Conservation (phyloP, 495 filamentous ascomycete species). For the Penicillium ochrochloron region DNA sequence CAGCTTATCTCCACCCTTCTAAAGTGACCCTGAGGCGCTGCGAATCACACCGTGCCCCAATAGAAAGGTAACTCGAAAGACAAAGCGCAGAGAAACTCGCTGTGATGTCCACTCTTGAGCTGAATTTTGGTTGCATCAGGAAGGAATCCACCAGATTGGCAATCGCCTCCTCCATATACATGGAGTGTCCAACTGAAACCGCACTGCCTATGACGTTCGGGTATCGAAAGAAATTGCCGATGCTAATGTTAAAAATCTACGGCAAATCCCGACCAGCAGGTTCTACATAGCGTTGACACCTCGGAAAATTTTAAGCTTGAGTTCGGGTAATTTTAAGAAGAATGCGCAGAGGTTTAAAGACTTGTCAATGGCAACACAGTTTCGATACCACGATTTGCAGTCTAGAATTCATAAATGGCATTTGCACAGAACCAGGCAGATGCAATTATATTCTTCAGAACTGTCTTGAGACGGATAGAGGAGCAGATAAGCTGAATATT, state of each 20-base stretch:
- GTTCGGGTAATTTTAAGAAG: background rate
- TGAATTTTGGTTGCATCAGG: background rate
- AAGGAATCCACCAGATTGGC: background rate
- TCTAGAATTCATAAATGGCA: background rate
- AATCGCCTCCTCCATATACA: background rate
- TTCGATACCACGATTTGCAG: background rate
- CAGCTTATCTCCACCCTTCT: background rate
- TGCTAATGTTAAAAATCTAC: no score
- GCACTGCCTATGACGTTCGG: background rate
- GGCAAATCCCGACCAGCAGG: no score
- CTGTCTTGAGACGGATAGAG: background rate
- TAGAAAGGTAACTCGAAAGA: background rate
- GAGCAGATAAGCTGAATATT: background rate
- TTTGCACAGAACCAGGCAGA: background rate
- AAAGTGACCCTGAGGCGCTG: background rate
- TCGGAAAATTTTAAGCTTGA: background rate
- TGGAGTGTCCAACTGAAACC: no score
- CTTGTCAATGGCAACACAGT: background rate
- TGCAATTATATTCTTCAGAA: background rate
- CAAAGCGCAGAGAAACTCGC: background rate
- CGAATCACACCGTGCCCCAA: background rate
- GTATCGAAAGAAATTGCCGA: background rate
- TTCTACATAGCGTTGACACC: background rate
- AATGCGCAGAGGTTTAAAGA: background rate
- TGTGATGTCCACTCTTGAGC: background rate